phyloP scores from a whole-genome alignment of 768 basidiomycete genomes.

The Lactarius indigo region DNA sequence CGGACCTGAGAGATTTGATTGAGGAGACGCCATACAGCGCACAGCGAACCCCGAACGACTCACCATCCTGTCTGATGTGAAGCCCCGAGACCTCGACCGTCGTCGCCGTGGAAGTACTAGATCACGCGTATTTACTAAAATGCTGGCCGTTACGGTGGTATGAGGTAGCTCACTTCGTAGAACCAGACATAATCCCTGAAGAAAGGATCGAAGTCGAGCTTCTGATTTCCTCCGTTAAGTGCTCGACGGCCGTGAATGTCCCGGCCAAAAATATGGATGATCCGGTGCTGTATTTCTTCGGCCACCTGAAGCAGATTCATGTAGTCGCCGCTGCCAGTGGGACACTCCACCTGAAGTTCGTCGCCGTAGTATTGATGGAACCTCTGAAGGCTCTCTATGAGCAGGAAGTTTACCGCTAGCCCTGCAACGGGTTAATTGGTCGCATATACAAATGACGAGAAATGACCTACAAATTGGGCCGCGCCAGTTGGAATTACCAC shows the following conservation, averaged over 20 bases:
- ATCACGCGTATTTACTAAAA: background rate
- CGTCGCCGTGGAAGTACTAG: constrained; percentile 94
- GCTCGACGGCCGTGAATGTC: constrained; percentile 84
- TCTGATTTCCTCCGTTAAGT: constrained; percentile 85
- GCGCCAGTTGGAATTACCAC: constrained; percentile 97
- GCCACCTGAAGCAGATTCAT: constrained; percentile 94
- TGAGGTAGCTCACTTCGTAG: constrained; percentile 62
- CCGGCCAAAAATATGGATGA: constrained; percentile 97
- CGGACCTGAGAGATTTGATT: constrained; percentile 53
- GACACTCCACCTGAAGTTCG: constrained; percentile 90
- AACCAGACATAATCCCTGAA: constrained; percentile 98
- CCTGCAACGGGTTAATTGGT: constrained; percentile 41
- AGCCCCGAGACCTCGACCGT: constrained; percentile 88
- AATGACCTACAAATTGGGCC: constrained; percentile 73
- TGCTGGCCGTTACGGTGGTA: background rate
- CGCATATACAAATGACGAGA: background rate
- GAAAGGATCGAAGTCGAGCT: constrained; percentile 87
- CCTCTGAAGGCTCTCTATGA: constrained; percentile 94
- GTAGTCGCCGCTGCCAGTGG: constrained; percentile 94
- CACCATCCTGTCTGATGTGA: constrained; percentile 99
- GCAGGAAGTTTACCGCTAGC: constrained; percentile 94
- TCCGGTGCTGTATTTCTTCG: constrained; percentile 98
- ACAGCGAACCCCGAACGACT: constrained; percentile 26
- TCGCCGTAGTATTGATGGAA: constrained; percentile 99
- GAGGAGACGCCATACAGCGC: background rate